Base-by-base conservation (phyloP, 495 filamentous ascomycete species). In the Aspergillus sclerotiicarbonarius region DNA sequence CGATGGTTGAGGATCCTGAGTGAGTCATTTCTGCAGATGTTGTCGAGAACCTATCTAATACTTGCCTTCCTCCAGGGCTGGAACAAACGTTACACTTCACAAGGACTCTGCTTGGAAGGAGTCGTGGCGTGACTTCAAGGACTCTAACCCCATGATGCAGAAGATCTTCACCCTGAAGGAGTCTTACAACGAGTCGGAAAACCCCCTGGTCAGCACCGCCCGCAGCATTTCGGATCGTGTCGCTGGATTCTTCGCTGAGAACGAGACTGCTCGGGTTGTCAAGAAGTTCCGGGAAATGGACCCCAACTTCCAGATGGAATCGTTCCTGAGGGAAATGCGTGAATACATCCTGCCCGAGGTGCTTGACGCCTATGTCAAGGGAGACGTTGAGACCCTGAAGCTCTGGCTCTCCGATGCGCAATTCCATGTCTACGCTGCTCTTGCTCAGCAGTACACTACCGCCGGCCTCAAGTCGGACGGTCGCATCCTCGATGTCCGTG, bases 281-380 rank as follows among this genome's bases (percentile, higher is more conserved):
- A 96, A 95, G 77, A 96, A 91, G 71, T 93, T 98, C 77, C 85
- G 92, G n/a, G 85, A 91, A 59, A 95, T 98, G 84, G 95, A 98
- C 64, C 95, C 94, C 12, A 85, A 79, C 56, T 98, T 98, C 81
- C 90, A 96, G 71, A 82, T 96, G 68, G 94, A 98, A 69, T 85
- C 90, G 0, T 98, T 97, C 80, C 76, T 97, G 35, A 85, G 88
- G 51, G 94, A 98, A 57, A 88, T 98, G 73, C 88, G 94, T 64
- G 95, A 98, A 76, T 98, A 98, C 72, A 98, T 98, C 59, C 82
- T 98, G 7, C 94, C 94, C 1, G 94, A 98, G 71, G 95, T 98
- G 4, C 84, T 98, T 8, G 94, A 98, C 64, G 95, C 95, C 6
- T 98, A 98, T 60, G 94, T 98, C 52, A 97, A 95, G 77, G 94